These are phyloP conservation scores for Fusarium drepaniforme DNA, from an alignment of 2,329 filamentous ascomycete genomes.

Conservation along the genomic window DNA sequence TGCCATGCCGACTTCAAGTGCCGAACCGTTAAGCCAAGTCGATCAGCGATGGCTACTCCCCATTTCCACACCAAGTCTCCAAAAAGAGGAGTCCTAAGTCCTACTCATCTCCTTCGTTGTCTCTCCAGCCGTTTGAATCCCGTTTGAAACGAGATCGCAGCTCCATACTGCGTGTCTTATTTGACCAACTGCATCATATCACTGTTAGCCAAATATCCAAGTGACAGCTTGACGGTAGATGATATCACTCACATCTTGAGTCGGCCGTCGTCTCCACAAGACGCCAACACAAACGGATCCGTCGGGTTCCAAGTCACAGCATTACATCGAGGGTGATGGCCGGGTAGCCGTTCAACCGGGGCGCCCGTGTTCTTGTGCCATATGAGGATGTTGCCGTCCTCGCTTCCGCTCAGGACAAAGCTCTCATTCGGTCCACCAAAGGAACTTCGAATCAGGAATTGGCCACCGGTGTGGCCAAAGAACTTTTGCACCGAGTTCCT, in stretches of 20 bases:
- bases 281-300: slow-evolving; percentile 87
- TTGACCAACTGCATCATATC: slow-evolving; percentile 43
- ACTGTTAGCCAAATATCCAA: slow-evolving; percentile 8
- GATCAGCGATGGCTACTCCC: not conserved
- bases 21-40: not conserved
- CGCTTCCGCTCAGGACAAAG: slow-evolving; percentile 92
- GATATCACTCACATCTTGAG: slow-evolving; percentile 81
- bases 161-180: slow-evolving; percentile 39
- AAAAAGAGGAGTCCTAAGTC: slow-evolving; percentile 6
- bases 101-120: slow-evolving; percentile 29
- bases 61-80: slow-evolving; percentile 2
- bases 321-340: slow-evolving; percentile 84
- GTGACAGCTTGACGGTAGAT: not conserved
- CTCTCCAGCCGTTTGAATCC: slow-evolving; percentile 39
- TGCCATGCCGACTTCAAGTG: not conserved
- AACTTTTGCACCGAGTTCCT: slow-evolving; percentile 80
- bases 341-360: slow-evolving; percentile 80
- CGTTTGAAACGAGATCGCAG: slow-evolving; percentile 37
- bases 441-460: slow-evolving; percentile 82
- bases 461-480: slow-evolving; percentile 78
- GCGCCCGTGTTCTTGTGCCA: slow-evolving; percentile 90
- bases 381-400: slow-evolving; percentile 83
- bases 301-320: slow-evolving; percentile 89
- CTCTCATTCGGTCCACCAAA: slow-evolving; percentile 94
- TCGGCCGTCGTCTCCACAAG: slow-evolving; percentile 87